A percentile compares a stretch with the other conserved stretches of the same genome.
Evolutionary conservation across 139 green algal genomes (phyloP).

Genomic region (Chlamydomonas incerta): DNA sequence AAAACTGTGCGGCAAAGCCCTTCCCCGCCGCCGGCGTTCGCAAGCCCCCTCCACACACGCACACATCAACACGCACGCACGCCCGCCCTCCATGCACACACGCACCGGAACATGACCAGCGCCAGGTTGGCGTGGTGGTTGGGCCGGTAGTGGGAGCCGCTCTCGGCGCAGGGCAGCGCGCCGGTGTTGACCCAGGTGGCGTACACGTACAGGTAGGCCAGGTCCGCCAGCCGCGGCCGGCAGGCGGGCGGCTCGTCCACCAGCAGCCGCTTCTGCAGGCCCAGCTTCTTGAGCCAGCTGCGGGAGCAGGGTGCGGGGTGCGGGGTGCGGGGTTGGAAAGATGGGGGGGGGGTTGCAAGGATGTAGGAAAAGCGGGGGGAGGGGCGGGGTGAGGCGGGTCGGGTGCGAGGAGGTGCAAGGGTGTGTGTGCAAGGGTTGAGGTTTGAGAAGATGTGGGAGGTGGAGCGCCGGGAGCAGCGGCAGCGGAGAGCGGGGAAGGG

Average conservation of each 20-base stretch:
- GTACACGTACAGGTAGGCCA: slow-evolving; percentile 64
- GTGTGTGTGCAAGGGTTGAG: too few species aligned
- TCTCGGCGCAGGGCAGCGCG: slow-evolving; percentile 91
- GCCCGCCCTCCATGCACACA: too few species aligned
- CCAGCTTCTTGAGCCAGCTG: slow-evolving; percentile 89
- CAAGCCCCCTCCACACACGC: too few species aligned
- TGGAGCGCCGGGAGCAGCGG: too few species aligned
- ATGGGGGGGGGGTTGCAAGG: background rate
- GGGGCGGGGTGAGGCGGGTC: too few species aligned
- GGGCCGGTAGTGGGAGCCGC: slow-evolving; percentile 92
- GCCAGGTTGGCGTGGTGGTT: slow-evolving; percentile 92
- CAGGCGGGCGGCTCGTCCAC: slow-evolving; percentile 70
- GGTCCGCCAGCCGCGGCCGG: slow-evolving; percentile 64
- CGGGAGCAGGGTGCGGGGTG: background rate
- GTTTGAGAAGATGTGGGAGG: too few species aligned
- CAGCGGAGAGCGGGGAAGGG: too few species aligned
- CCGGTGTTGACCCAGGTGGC: slow-evolving; percentile 93
- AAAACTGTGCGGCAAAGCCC: too few species aligned
- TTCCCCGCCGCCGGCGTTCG: too few species aligned
- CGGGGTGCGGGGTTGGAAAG: background rate
- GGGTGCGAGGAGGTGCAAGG: too few species aligned
- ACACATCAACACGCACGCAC: too few species aligned
- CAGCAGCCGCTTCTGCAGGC: slow-evolving; percentile 80
- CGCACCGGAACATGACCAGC: slow-evolving; percentile 85
- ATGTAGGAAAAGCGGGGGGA: background rate